phyloP scores from a whole-genome alignment of 495 filamentous ascomycete species.

The Trichocladium antarcticum region DNA sequence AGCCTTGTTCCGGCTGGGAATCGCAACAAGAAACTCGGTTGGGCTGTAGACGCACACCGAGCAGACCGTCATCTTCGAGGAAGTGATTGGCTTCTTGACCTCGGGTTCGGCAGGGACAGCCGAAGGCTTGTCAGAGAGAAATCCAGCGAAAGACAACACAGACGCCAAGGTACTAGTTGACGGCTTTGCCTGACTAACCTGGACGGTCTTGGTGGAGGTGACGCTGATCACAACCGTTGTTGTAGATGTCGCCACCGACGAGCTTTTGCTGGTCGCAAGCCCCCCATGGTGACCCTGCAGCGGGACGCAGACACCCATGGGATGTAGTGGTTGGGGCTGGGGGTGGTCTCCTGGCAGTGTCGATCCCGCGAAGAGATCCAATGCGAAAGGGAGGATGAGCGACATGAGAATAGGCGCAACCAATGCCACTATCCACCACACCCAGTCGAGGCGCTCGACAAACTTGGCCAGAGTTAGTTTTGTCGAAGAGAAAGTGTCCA shows the following conservation, averaged over 20 bases:
- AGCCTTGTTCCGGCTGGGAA: constrained; percentile 30
- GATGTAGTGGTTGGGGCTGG: not conserved
- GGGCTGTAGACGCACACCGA: constrained; percentile 27
- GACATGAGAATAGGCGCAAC: constrained; percentile 13
- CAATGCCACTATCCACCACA: constrained; percentile 6
- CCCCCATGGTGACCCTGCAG: not conserved
- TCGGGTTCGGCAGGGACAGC: constrained; percentile 11
- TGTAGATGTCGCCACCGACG: constrained; percentile 24
- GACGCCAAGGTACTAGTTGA: constrained; percentile 32
- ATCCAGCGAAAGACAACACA: constrained; percentile 28
- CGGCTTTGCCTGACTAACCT: constrained; percentile 27
- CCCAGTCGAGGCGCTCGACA: not conserved
- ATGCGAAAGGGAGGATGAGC: constrained; percentile 5
- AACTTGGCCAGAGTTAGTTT: not conserved
- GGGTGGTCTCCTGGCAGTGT: not conserved
- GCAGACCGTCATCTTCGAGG: constrained; percentile 24
- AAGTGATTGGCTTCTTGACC: constrained; percentile 7
- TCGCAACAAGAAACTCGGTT: constrained; percentile 31
- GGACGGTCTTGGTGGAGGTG: constrained; percentile 28
- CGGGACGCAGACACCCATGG: constrained; percentile 12
- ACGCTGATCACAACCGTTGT: constrained; percentile 29
- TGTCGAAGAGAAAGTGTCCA: not conserved
- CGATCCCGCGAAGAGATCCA: not conserved
- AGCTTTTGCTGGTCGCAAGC: constrained; percentile 2
- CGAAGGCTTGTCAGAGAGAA: constrained; percentile 30